Base-by-base conservation (phyloP, 805 yeast genomes). In the Kodamaea restingae region DNA sequence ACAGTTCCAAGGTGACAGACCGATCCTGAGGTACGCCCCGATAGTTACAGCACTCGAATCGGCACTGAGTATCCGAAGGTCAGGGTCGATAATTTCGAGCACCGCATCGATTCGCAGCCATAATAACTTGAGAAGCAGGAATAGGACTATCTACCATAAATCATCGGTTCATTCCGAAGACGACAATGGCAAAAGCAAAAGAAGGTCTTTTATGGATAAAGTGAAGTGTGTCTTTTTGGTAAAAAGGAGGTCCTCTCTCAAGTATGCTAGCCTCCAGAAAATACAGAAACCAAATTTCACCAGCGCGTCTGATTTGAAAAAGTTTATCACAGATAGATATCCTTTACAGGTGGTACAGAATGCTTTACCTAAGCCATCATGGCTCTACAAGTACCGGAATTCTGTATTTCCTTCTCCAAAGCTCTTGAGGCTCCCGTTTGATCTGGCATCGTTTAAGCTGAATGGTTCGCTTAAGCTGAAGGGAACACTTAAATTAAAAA, bases 201-300 rank as follows among this genome's bases (percentile, higher is more conserved):
- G 20, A 45, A 7, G 34, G 9, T 3, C 47, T 22, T 24, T 36
- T 44, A 18, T 35, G 17, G 35, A 25, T 22, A 18, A 27, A 26
- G 20, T 50, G 20, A 38, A 43, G 21, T 64, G 57, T 29, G 30
- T 54, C 18, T 67, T 65, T 36, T 71, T 70, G 4, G 67, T 66
- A 4, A 57, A 50, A 33, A 47, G 71, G 29, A 57, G 52, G 26
- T 57, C 60, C 1, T 64, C 71, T 1, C 58, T 64, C 38, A 60
- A 57, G 20, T 61, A 61, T 42, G 43, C 50, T 15, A 43, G 55
- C 2, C 35, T 52, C 6, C 14, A 14, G 32, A 24, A 17, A 33
- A 38, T 32, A 25, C 41, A 24, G 34, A 22, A n/a, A 3, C 47
- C 61, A 6, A 52, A 54, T 14, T 63, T 62, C 38, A 38, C 42